phyloP scores from a whole-genome alignment of 2,329 filamentous ascomycete species.

The Hypoxylon rubiginosum region DNA sequence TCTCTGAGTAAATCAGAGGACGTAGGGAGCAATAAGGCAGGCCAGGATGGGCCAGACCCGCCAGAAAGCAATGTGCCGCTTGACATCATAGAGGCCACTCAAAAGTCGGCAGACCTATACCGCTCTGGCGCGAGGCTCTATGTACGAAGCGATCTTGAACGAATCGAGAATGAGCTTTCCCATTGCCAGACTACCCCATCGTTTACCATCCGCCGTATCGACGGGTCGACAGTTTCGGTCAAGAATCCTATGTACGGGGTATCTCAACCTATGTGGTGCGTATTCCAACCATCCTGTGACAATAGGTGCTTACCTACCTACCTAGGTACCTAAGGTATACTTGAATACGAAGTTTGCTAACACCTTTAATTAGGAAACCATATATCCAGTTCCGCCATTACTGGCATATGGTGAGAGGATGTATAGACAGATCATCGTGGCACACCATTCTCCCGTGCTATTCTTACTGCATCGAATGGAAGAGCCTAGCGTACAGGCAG shows the following conservation, averaged over 20 bases:
- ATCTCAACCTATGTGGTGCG: conserved; percentile 40
- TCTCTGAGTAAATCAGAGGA: background rate
- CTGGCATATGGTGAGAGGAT: conserved; percentile 33
- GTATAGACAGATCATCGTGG: conserved; percentile 23
- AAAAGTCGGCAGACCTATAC: conserved; percentile 40
- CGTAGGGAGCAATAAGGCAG: too few species aligned
- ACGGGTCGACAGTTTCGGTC: conserved; percentile 39
- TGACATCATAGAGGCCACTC: conserved; percentile 9
- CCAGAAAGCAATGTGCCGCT: background rate
- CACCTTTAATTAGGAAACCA: conserved; percentile 35
- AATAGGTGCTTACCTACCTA: background rate
- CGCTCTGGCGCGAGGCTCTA: conserved; percentile 41
- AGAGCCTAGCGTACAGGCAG: conserved; percentile 30
- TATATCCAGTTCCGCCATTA: conserved; percentile 45
- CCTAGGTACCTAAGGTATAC: too few species aligned
- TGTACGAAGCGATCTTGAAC: conserved; percentile 39
- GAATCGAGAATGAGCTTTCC: conserved; percentile 44
- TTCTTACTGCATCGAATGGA: conserved; percentile 46
- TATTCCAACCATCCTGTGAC: background rate
- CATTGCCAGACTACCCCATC: conserved; percentile 25
- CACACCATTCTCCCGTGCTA: conserved; percentile 38
- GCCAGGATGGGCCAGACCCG: background rate
- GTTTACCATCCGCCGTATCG: conserved; percentile 43
- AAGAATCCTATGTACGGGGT: conserved; percentile 38
- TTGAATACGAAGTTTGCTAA: background rate